These are phyloP conservation scores for Talaromyces borbonicus DNA, from an alignment of 495 filamentous ascomycete species.

Conservation along the genomic window DNA sequence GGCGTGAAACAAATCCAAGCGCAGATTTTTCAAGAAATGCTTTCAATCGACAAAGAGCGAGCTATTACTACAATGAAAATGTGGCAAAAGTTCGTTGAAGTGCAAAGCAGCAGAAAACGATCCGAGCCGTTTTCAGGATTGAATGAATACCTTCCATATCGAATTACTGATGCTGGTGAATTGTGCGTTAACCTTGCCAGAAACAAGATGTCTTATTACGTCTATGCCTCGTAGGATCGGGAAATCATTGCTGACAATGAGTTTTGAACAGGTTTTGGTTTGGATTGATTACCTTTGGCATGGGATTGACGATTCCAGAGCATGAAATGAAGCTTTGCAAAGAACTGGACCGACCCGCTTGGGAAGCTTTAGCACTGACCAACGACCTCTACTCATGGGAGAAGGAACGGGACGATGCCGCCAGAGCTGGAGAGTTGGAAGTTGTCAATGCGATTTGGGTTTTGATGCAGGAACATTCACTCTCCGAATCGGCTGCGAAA, in stretches of 20 bases:
- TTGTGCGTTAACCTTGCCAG: not conserved
- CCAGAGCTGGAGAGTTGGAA: not conserved
- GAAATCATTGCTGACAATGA: too few species aligned
- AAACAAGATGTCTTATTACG: not conserved
- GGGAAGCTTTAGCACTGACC: conserved; percentile 3
- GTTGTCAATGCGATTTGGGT: conserved; percentile 1
- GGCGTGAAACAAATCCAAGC: conserved; percentile 9
- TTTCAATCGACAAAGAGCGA: conserved; percentile 14
- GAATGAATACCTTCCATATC: not conserved
- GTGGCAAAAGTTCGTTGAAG: conserved; percentile 16
- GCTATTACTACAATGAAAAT: conserved; percentile 11
- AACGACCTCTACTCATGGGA: conserved; percentile 3
- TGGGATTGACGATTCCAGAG: conserved; percentile 2
- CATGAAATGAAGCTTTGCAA: conserved; percentile 2
- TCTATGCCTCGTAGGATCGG: too few species aligned
- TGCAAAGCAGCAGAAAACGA: not conserved
- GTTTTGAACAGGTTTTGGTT: conserved; percentile 2
- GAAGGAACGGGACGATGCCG: not conserved
- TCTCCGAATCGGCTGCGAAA: not conserved
- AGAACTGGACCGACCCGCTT: not conserved
- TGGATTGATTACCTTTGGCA: conserved; percentile 1
- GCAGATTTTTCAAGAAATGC: conserved; percentile 13
- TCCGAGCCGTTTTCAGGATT: not conserved
- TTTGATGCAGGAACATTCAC: conserved; percentile 1
- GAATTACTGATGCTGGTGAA: conserved; percentile 1